Evolutionary conservation across 176 grass and related monocot species (phyloP).

Genomic region (Rhynchospora tenuis): DNA sequence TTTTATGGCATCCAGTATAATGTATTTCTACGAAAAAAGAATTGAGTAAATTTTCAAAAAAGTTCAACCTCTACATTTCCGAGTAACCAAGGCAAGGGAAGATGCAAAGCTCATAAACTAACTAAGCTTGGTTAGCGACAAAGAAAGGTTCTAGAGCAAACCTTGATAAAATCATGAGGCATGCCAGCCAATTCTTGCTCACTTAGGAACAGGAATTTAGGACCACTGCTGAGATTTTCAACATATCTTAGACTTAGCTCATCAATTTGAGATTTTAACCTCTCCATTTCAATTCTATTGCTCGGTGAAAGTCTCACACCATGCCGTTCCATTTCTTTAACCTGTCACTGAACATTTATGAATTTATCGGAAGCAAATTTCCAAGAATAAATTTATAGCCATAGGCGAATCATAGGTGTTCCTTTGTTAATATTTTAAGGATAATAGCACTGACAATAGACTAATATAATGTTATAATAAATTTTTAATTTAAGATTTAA

Average conservation of each 20-base stretch:
- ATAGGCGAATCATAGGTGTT: neutral
- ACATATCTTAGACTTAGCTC: conserved; percentile 75
- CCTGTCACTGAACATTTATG: conserved; percentile 58
- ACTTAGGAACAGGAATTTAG: conserved; percentile 57
- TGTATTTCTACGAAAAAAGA: neutral
- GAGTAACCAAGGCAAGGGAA: neutral
- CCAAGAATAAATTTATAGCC: neutral
- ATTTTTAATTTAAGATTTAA: neutral
- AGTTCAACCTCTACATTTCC: neutral
- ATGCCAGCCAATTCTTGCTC: conserved; percentile 79
- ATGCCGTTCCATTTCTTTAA: conserved; percentile 84
- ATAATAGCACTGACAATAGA: neutral
- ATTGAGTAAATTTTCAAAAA: conserved; percentile 1
- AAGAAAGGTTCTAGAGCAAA: conserved; percentile 24
- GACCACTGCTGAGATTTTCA: conserved; percentile 57
- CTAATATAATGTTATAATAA: neutral
- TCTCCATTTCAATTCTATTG: conserved; percentile 85
- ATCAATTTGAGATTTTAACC: conserved; percentile 58
- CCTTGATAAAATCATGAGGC: conserved; percentile 81
- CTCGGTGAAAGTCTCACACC: conserved; percentile 60
- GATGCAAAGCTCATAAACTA: neutral
- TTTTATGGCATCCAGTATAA: neutral
- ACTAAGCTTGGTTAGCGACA: neutral
- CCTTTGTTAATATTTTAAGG: conserved; percentile 1
- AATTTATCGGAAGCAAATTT: conserved; percentile 33